These are phyloP conservation scores for Rehmannia glutinosa DNA, from an alignment of 257 asterid species.

Conservation along the genomic window DNA sequence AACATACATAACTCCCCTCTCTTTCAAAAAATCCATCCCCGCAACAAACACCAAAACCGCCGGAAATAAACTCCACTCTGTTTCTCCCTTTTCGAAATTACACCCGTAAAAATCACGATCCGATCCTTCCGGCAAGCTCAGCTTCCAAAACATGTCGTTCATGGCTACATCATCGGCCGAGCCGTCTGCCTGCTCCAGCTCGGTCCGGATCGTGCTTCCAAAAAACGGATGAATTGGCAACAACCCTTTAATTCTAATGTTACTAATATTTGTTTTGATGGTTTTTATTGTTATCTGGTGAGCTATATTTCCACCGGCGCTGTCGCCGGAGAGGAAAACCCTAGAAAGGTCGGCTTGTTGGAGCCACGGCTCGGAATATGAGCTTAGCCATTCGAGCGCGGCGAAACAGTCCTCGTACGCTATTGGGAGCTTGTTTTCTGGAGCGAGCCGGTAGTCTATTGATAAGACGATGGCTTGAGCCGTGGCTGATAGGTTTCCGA, in stretches of 20 bases:
- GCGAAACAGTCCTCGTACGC: constrained; percentile 60
- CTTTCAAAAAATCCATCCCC: constrained; percentile 66
- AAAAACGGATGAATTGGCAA: constrained; percentile 69
- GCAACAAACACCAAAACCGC: constrained; percentile 57
- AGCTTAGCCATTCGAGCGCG: constrained; percentile 52
- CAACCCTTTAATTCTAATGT: constrained; percentile 42
- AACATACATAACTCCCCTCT: constrained; percentile 64
- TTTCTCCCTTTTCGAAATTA: constrained; percentile 38
- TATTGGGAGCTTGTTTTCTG: constrained; percentile 69
- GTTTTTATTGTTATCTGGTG: constrained; percentile 48
- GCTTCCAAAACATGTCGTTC: constrained; percentile 77
- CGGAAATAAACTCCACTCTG: constrained; percentile 51
- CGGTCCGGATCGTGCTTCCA: constrained; percentile 52
- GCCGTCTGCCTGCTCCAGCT: constrained; percentile 40
- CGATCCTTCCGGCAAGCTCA: constrained; percentile 59
- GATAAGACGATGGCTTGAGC: constrained; percentile 51
- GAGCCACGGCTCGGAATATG: constrained; percentile 45
- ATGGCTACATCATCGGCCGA: constrained; percentile 37
- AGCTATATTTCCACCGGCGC: constrained; percentile 82
- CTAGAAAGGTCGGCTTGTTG: constrained; percentile 39
- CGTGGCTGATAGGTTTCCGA: constrained; percentile 44
- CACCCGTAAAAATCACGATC: constrained; percentile 60
- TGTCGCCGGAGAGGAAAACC: constrained; percentile 67
- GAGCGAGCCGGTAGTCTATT: constrained; percentile 79
- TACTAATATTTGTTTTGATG: background rate